Conservation (phyloP, 2,329 filamentous ascomycete genomes). For the Pyricularia sp. region DNA sequence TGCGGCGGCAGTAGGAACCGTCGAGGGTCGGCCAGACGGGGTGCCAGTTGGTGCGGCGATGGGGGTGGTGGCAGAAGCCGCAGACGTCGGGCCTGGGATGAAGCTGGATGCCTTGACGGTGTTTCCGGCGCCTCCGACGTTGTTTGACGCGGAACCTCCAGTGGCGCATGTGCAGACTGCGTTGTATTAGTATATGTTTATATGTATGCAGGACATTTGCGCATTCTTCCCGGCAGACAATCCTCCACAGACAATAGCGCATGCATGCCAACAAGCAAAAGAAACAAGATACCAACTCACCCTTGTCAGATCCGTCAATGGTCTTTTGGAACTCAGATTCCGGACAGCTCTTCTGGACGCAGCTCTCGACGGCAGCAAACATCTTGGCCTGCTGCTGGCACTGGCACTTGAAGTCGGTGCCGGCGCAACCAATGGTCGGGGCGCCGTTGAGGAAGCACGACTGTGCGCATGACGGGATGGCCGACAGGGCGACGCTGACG, state of each 20-base stretch:
- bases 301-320: constrained; percentile 18
- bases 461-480: constrained; percentile 21
- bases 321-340: constrained; percentile 17
- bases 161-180: constrained; percentile 2
- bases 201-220: neutral
- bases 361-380: constrained; percentile 21
- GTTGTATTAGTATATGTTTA: neutral
- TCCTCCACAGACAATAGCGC: too few species aligned
- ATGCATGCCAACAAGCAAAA: neutral
- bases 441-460: constrained; percentile 20
- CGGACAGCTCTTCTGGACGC: constrained; percentile 17
- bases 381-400: constrained; percentile 19
- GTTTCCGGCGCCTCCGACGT: neutral
- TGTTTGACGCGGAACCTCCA: neutral
- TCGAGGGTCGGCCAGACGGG: neutral
- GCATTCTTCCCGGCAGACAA: too few species aligned
- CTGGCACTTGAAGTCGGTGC: constrained; percentile 21
- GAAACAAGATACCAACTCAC: neutral
- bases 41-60: neutral
- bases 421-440: constrained; percentile 18
- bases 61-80: neutral
- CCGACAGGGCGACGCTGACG: constrained; percentile 15
- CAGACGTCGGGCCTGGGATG: neutral
- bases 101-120: neutral
- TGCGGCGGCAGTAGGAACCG: constrained; percentile 4